phyloP scores from a whole-genome alignment of 2,329 filamentous ascomycete genomes.

The Xenosphaeropsis pyriputrescens region DNA sequence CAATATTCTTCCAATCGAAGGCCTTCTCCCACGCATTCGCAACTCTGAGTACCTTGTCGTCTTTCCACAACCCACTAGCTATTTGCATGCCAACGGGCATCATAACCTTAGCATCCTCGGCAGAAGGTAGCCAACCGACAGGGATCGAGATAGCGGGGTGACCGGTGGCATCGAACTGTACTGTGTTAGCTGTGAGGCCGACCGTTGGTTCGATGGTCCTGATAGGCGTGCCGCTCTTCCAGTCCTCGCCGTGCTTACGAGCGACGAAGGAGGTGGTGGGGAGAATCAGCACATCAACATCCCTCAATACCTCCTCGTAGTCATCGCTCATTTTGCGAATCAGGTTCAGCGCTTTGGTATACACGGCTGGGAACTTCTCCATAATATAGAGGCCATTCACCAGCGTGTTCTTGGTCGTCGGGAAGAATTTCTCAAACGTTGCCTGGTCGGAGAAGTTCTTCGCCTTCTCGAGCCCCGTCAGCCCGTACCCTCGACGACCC shows the following conservation, averaged over 20 bases:
- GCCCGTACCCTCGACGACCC: slow-evolving; percentile 1
- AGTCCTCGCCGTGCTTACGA: slow-evolving; percentile 13
- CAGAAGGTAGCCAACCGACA: slow-evolving; percentile 24
- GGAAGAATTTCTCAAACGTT: slow-evolving; percentile 11
- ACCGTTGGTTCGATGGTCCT: slow-evolving; percentile 30
- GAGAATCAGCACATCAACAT: slow-evolving; percentile 28
- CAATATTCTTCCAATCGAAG: slow-evolving; percentile 24
- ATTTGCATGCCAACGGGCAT: slow-evolving; percentile 39
- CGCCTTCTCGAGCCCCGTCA: slow-evolving; percentile 1
- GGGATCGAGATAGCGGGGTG: slow-evolving; percentile 37
- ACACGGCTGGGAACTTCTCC: slow-evolving; percentile 26
- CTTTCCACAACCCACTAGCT: slow-evolving; percentile 33
- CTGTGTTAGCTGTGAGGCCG: slow-evolving; percentile 38
- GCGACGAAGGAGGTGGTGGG: slow-evolving; percentile 19
- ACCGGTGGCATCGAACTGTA: slow-evolving; percentile 37
- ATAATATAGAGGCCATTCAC: slow-evolving; percentile 31
- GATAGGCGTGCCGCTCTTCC: slow-evolving; percentile 15
- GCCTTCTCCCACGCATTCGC: slow-evolving; percentile 28
- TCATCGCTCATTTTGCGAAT: slow-evolving; percentile 26
- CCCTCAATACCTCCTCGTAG: slow-evolving; percentile 23
- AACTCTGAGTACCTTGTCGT: slow-evolving; percentile 26
- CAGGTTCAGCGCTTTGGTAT: slow-evolving; percentile 29
- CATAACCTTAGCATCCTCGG: slow-evolving; percentile 19
- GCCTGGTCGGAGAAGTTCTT: slow-evolving; percentile 1
- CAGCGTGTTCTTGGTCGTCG: slow-evolving; percentile 28